Evolutionary conservation across 352 stramenopile species (phyloP).

Genomic region (Globisporangium acanthophoron): DNA sequence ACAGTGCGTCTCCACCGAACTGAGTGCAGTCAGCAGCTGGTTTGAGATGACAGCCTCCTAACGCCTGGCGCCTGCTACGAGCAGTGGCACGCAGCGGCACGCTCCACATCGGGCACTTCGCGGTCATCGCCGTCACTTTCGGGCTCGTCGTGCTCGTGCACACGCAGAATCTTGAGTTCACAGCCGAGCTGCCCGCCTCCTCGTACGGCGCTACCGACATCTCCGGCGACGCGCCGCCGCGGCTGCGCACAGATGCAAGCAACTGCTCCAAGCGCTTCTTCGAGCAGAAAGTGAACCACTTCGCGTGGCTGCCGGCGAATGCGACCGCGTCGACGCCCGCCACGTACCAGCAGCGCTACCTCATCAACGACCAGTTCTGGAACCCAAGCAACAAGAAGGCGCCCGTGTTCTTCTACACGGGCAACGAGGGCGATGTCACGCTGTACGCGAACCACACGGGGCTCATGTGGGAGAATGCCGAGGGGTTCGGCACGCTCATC

Average conservation of each 20-base stretch:
- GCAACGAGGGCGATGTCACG: conserved; percentile 93
- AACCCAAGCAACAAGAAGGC: conserved; percentile 53
- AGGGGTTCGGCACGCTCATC: conserved; percentile 82
- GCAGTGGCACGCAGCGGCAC: conserved; percentile 14
- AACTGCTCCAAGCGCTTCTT: conserved; percentile 87
- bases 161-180: conserved; percentile 53
- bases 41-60: neutral
- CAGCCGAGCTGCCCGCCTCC: conserved; percentile 30
- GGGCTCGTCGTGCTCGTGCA: conserved; percentile 68
- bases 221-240: conserved; percentile 2
- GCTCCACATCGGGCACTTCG: conserved; percentile 44
- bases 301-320: conserved; percentile 44
- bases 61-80: neutral
- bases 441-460: conserved; percentile 93
- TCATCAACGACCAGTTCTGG: conserved; percentile 87
- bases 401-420: conserved; percentile 92
- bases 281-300: conserved; percentile 88
- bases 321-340: conserved; percentile 22
- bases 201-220: conserved; percentile 21
- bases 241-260: conserved; percentile 32
- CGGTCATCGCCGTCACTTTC: conserved; percentile 36
- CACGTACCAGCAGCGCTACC: conserved; percentile 86
- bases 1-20: conserved; percentile 1
- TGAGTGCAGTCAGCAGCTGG: neutral
- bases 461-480: conserved; percentile 93